Percentiles rank a stretch among this genome's conserved stretches.
These are phyloP conservation scores for Xylaria polymorpha DNA, from an alignment of 2,329 filamentous ascomycete species.

Conservation along the genomic window DNA sequence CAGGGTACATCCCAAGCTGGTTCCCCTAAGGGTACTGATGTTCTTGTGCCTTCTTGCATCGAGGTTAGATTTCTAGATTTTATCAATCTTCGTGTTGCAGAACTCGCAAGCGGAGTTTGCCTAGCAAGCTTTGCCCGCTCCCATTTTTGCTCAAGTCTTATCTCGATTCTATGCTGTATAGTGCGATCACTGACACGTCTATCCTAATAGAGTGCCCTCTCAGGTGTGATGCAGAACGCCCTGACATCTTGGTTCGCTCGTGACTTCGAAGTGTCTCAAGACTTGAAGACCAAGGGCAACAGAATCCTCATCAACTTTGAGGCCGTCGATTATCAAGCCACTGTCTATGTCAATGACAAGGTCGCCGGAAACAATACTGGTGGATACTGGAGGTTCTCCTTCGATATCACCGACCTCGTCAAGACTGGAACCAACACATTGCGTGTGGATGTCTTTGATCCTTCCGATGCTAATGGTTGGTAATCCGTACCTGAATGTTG, in stretches of 20 bases:
- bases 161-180: slow-evolving; percentile 47
- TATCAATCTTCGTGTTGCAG: not conserved
- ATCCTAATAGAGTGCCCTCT: slow-evolving; percentile 54
- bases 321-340: slow-evolving; percentile 68
- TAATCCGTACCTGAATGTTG: not conserved
- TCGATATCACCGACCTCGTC: slow-evolving; percentile 66
- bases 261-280: slow-evolving; percentile 60
- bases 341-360: slow-evolving; percentile 68
- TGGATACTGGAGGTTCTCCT: slow-evolving; percentile 70
- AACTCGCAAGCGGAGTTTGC: slow-evolving; percentile 23
- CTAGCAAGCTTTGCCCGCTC: not conserved
- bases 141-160: not conserved
- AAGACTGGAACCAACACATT: slow-evolving; percentile 64
- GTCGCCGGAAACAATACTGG: slow-evolving; percentile 65
- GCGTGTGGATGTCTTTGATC: slow-evolving; percentile 74
- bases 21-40: slow-evolving; percentile 24
- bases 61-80: slow-evolving; percentile 31
- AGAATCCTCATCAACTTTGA: slow-evolving; percentile 66
- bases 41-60: slow-evolving; percentile 42
- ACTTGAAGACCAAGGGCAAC: slow-evolving; percentile 54
- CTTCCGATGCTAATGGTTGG: slow-evolving; percentile 63
- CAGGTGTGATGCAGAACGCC: slow-evolving; percentile 59
- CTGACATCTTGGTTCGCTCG: slow-evolving; percentile 63
- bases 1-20: slow-evolving; percentile 42
- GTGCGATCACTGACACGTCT: slow-evolving; percentile 58